Conservation (phyloP, 305 asterid genomes). For the Coffea humblotiana region DNA sequence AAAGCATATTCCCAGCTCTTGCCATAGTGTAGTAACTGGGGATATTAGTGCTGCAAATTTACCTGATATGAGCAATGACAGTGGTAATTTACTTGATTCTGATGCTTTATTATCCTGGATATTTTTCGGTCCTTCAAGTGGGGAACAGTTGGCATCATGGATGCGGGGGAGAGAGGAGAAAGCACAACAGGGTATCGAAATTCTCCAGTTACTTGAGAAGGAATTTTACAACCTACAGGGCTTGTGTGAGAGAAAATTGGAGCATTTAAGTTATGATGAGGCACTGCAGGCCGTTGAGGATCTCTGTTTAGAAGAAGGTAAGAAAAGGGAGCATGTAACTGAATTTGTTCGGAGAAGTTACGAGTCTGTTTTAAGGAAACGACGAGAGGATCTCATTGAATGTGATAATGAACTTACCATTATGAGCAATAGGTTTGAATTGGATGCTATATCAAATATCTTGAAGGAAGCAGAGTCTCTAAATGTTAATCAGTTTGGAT, state of each 20-base stretch:
- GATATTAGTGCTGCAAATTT: conserved; percentile 37
- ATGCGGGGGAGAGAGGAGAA: conserved; percentile 61
- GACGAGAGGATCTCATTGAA: conserved; percentile 70
- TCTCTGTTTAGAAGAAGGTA: conserved; percentile 81
- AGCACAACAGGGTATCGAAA: conserved; percentile 61
- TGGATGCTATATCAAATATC: conserved; percentile 82
- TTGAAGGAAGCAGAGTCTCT: conserved; percentile 83
- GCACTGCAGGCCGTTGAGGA: conserved; percentile 86
- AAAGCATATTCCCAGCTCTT: conserved; percentile 34
- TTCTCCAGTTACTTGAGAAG: conserved; percentile 78
- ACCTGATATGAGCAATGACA: conserved; percentile 41
- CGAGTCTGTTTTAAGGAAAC: conserved; percentile 66
- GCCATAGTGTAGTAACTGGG: conserved; percentile 33
- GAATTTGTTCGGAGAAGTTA: conserved; percentile 60
- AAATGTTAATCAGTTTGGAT: conserved; percentile 64
- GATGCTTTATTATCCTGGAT: conserved; percentile 90
- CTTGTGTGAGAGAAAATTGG: conserved; percentile 82
- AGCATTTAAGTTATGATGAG: conserved; percentile 79
- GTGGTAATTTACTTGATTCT: conserved; percentile 55
- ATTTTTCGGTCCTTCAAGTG: conserved; percentile 70
- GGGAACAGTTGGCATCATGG: conserved; percentile 73
- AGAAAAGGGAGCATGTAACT: conserved; percentile 61
- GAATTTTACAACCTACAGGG: conserved; percentile 76
- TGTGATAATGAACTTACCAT: conserved; percentile 46
- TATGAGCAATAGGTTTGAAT: conserved; percentile 63